phyloP scores from a whole-genome alignment of 805 yeast genomes.

The Pichia occidentalis region DNA sequence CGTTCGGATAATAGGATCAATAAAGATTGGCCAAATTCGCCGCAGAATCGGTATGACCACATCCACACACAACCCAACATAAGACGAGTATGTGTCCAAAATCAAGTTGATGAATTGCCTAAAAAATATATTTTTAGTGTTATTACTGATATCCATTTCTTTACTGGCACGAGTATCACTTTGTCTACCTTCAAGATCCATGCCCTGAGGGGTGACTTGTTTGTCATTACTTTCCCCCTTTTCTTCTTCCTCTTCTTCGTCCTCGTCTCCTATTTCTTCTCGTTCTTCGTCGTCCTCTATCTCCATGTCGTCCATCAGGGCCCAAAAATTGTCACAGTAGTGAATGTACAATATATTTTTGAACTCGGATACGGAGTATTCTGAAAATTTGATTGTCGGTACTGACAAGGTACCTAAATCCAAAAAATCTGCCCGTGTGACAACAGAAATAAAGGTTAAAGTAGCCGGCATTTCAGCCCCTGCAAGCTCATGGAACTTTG shows the following conservation, averaged over 20 bases:
- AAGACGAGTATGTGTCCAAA: constrained; percentile 39
- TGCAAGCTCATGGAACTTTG: constrained; percentile 40
- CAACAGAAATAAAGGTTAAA: constrained; percentile 35
- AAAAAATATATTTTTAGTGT: constrained; percentile 19
- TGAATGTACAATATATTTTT: constrained; percentile 30
- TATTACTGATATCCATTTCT: constrained; percentile 6
- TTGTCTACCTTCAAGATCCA: too few species aligned
- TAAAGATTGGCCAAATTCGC: constrained; percentile 28
- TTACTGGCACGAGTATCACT: too few species aligned
- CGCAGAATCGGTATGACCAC: constrained; percentile 28
- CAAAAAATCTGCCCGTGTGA: constrained; percentile 34
- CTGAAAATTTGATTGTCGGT: constrained; percentile 36
- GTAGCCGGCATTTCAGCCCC: constrained; percentile 24
- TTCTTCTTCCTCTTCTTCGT: not conserved
- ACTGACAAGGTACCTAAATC: constrained; percentile 32
- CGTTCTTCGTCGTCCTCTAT: not conserved
- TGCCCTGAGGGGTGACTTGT: too few species aligned
- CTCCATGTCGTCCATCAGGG: constrained; percentile 2
- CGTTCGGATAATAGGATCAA: constrained; percentile 19
- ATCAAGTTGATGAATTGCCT: constrained; percentile 35
- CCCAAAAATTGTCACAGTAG: constrained; percentile 16
- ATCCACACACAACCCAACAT: constrained; percentile 39
- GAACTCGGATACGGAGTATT: constrained; percentile 34
- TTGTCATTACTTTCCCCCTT: not conserved
- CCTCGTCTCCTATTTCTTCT: not conserved